These are phyloP conservation scores for Ilex aquifolium DNA, from an alignment of 257 asterid genomes.

Conservation along the genomic window DNA sequence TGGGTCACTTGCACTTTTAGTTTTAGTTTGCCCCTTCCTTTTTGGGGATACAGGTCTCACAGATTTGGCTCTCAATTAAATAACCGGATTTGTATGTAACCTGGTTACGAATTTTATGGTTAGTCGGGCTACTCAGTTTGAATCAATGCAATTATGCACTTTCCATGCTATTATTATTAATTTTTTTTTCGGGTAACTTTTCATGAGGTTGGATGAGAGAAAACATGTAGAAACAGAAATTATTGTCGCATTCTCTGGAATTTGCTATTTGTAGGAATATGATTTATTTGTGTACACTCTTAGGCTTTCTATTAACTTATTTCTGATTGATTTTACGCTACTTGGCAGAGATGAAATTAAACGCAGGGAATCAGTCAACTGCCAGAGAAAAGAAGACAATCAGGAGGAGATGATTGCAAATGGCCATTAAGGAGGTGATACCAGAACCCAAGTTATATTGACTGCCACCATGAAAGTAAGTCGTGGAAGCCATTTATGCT, in stretches of 20 bases:
- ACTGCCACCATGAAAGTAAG: not conserved
- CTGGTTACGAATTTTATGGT: no score
- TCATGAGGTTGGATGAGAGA: no score
- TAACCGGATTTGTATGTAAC: no score
- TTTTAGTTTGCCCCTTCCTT: no score
- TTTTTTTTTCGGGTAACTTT: no score
- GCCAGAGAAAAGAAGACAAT: conserved; percentile 20
- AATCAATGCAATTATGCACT: no score
- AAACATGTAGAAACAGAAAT: no score
- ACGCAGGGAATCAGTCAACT: conserved; percentile 9
- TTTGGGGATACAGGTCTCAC: no score
- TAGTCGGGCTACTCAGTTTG: no score
- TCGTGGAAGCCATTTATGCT: not conserved
- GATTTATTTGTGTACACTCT: not conserved
- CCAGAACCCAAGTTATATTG: not conserved
- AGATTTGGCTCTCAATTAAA: no score
- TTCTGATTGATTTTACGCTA: not conserved
- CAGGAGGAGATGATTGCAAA: conserved; percentile 9
- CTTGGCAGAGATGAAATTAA: conserved; percentile 27
- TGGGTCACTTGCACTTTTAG: no score
- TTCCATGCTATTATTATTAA: no score
- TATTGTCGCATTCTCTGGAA: not conserved
- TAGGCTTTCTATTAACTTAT: not conserved
- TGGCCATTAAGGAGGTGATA: conserved; percentile 8
- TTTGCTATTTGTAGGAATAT: not conserved